These are phyloP conservation scores for Candida jianshihensis DNA, from an alignment of 805 yeast species.

Conservation along the genomic window DNA sequence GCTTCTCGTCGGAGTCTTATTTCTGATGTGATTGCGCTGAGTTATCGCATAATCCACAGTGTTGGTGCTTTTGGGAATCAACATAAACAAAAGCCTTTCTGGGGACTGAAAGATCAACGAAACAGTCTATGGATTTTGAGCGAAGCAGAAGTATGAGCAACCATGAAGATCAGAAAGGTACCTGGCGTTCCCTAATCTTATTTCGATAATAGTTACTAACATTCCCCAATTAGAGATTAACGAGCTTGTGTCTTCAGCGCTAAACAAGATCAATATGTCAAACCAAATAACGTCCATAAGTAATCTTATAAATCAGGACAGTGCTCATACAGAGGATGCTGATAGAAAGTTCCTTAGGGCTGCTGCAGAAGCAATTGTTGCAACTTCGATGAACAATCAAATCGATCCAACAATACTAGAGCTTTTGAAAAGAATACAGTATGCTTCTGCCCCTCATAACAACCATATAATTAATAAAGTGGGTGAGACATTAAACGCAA, in stretches of 20 bases:
- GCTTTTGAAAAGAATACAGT: slow-evolving; percentile 50
- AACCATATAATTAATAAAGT: not conserved
- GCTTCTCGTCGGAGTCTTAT: not conserved
- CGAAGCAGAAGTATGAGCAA: too few relatives aligned
- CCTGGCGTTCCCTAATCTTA: too few relatives aligned
- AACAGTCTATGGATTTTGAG: too few relatives aligned
- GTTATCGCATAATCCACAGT: not conserved
- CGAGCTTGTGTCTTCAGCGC: not conserved
- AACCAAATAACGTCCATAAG: slow-evolving; percentile 4
- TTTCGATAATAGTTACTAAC: not conserved
- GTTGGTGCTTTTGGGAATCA: too few relatives aligned
- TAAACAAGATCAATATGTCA: slow-evolving; percentile 1
- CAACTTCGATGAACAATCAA: slow-evolving; percentile 38
- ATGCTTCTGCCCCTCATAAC: slow-evolving; percentile 27
- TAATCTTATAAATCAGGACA: slow-evolving; percentile 4
- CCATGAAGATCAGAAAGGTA: not conserved
- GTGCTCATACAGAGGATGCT: slow-evolving; percentile 31
- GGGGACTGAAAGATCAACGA: too few relatives aligned
- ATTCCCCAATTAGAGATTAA: slow-evolving; percentile 1
- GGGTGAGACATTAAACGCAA: not conserved
- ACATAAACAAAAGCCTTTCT: too few relatives aligned
- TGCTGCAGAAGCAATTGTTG: slow-evolving; percentile 56
- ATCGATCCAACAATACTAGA: slow-evolving; percentile 61
- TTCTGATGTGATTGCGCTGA: not conserved
- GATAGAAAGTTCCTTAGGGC: slow-evolving; percentile 49